phyloP scores from a whole-genome alignment of 2,329 filamentous ascomycete species.

The Hansfordia pulvinata region DNA sequence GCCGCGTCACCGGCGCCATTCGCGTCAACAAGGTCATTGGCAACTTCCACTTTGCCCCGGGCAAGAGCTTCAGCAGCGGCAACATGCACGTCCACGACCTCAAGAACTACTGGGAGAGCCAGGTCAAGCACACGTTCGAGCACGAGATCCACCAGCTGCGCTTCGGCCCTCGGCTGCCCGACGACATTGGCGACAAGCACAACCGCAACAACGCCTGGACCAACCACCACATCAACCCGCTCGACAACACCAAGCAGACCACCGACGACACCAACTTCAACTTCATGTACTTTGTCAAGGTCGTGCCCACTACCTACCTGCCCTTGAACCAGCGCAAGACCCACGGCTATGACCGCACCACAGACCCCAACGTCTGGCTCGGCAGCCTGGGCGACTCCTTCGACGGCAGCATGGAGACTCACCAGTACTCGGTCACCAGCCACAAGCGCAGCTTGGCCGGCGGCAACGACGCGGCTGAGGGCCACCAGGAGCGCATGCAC shows the following conservation, averaged over 20 bases:
- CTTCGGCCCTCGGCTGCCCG: slow-evolving; percentile 84
- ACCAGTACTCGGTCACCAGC: slow-evolving; percentile 96
- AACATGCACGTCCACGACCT: slow-evolving; percentile 97
- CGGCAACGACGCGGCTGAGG: slow-evolving; percentile 72
- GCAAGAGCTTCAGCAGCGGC: slow-evolving; percentile 88
- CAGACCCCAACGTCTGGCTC: slow-evolving; percentile 44
- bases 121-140: slow-evolving; percentile 71
- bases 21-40: slow-evolving; percentile 97
- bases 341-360: slow-evolving; percentile 15
- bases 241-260: slow-evolving; percentile 66
- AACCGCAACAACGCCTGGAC: slow-evolving; percentile 53
- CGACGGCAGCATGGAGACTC: slow-evolving; percentile 83
- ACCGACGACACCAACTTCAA: slow-evolving; percentile 79
- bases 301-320: slow-evolving; percentile 89
- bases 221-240: slow-evolving; percentile 82
- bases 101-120: slow-evolving; percentile 80
- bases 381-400: slow-evolving; percentile 53
- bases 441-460: slow-evolving; percentile 82
- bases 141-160: slow-evolving; percentile 81
- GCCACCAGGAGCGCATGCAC: slow-evolving; percentile 85
- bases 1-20: slow-evolving; percentile 81
- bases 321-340: slow-evolving; percentile 66
- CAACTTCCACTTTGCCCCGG: slow-evolving; percentile 96
- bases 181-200: slow-evolving; percentile 47
- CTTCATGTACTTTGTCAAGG: slow-evolving; percentile 99